Base-by-base conservation (phyloP, 805 yeast species). In the Kodamaea hsintzibuensis region DNA sequence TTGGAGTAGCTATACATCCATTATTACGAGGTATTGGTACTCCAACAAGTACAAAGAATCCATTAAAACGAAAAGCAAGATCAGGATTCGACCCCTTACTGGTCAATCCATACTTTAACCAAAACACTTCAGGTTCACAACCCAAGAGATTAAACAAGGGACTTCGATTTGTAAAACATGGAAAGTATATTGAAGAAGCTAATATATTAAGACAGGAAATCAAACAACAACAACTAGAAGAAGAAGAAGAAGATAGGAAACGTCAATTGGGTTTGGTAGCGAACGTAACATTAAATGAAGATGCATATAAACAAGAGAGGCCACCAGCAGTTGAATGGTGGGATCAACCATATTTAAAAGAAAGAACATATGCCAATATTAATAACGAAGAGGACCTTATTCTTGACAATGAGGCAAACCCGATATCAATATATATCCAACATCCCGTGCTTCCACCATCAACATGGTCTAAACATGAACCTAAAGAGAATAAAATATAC, bases 251-350 rank as follows among this genome's bases (percentile, higher is more conserved):
- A 8, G 25, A 40, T 13, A 4, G 44, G 7, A 40, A 40, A 40
- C 62, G 63, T 37, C 63, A 67, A 7, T 69, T 76, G 38, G 83
- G 83, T 0, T 61, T 80, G 6, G 68, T 77, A 6, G 83, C 92
- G 0, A 84, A 87, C 57, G 65, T 72, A 14, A 60, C 63, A 0
- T 54, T 78, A 0, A 86, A 85, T 3, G 97, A 90, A 62, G 80
- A 82, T 16, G 65, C 72, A 7, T 88, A 78, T 62, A 67, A 71
- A 50, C 72, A 72, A 0, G 65, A 63, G 0, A 63, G 55, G 16
- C 91, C 92, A 1, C 96, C 96, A 0, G 56, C 54, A 1, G 69
- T 85, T 1, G 97, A 91, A 67, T 91, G 97, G 97, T 93, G 98
- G 98, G 97, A 93, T 70, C 66, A 70, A 51, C 82, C 82, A 1